Percentiles rank a stretch among this genome's conserved stretches.
These are phyloP conservation scores for Annulohypoxylon bovei DNA, from an alignment of 495 filamentous ascomycete genomes.

Conservation along the genomic window DNA sequence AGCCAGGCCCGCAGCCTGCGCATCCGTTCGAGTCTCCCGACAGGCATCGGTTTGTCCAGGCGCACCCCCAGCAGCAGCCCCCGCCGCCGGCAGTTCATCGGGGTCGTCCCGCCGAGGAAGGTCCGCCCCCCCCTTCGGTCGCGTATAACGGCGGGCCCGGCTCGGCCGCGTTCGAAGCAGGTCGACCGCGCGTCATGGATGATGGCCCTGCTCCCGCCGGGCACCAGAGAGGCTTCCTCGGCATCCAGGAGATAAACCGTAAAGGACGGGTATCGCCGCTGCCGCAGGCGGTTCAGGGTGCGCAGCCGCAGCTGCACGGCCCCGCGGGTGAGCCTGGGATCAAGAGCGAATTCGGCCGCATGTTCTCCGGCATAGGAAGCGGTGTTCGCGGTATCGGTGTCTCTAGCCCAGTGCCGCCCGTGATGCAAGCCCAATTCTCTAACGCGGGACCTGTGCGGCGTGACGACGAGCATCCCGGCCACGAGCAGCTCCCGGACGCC, in stretches of 20 bases:
- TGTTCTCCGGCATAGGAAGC: conserved; percentile 91
- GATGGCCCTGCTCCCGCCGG: conserved; percentile 63
- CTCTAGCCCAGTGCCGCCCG: conserved; percentile 60
- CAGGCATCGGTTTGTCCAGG: conserved; percentile 52
- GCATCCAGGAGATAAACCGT: conserved; percentile 71
- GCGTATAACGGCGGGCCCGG: conserved; percentile 52
- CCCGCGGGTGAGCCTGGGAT: conserved; percentile 83
- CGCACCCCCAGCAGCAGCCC: conserved; percentile 52
- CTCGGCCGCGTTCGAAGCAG: conserved; percentile 49
- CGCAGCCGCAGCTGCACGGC: conserved; percentile 78
- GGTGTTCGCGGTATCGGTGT: conserved; percentile 72
- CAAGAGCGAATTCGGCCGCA: conserved; percentile 90
- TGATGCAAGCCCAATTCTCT: conserved; percentile 56
- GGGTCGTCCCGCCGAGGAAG: conserved; percentile 48
- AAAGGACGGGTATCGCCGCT: conserved; percentile 77
- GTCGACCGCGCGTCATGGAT: conserved; percentile 61
- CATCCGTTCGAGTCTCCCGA: conserved; percentile 63
- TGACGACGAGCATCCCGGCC: conserved; percentile 56
- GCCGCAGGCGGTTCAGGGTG: conserved; percentile 92
- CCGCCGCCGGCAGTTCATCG: conserved; percentile 39
- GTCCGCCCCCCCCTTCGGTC: conserved; percentile 55
- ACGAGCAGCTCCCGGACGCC: conserved; percentile 47
- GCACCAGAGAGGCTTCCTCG: conserved; percentile 62
- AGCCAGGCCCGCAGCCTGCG: conserved; percentile 48
- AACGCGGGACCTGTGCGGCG: conserved; percentile 51